Conservation (phyloP, 441 rosid genomes). For the Breynia disticha region DNA sequence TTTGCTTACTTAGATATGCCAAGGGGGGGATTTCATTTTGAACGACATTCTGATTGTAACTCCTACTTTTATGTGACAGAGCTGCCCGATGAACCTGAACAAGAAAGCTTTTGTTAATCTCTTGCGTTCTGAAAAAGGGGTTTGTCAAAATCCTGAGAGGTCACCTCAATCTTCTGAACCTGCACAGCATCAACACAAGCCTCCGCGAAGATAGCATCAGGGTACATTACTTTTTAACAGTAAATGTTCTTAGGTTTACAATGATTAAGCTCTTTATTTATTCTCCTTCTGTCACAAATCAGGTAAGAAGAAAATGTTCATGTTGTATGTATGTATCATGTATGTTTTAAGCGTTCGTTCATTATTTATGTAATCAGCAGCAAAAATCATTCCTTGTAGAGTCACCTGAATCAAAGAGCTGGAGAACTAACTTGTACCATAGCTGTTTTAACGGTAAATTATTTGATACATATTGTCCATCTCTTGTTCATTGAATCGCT, state of each 20-base stretch:
- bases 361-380: too few species aligned
- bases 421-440: too few species aligned
- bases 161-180: neutral
- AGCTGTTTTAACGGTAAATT: too few species aligned
- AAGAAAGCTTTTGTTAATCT: slow-evolving; percentile 29
- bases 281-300: too few species aligned
- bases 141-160: neutral
- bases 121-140: slow-evolving; percentile 9
- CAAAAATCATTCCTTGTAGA: too few species aligned
- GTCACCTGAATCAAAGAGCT: too few species aligned
- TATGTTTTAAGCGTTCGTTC: too few species aligned
- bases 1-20: neutral
- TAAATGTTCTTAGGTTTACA: neutral
- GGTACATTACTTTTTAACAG: neutral
- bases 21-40: too few species aligned
- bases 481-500: too few species aligned
- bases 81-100: slow-evolving; percentile 27
- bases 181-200: neutral
- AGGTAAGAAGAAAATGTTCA: too few species aligned
- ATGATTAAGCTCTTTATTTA: neutral
- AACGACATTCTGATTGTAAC: neutral
- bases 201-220: neutral
- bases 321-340: too few species aligned
- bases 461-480: too few species aligned
- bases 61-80: slow-evolving; percentile 18